Evolutionary conservation across 2,329 filamentous ascomycete species (phyloP).

Genomic region (Gaeumannomyces tritici): DNA sequence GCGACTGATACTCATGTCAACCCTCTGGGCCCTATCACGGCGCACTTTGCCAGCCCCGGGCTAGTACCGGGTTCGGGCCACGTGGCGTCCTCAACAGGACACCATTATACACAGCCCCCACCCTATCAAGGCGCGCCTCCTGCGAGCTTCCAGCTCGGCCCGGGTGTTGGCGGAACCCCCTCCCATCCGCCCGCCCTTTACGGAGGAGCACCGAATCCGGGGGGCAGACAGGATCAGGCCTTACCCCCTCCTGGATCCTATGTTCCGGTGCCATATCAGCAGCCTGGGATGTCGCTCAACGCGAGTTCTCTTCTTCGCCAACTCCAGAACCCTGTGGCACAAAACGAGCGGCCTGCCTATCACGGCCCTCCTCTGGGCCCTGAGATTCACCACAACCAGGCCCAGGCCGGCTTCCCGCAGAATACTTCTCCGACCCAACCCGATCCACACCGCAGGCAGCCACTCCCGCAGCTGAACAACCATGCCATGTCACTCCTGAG

Average conservation of each 20-base stretch:
- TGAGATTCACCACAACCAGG: neutral
- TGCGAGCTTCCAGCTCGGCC: neutral
- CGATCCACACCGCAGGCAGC: slow-evolving; percentile 11
- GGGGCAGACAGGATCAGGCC: neutral
- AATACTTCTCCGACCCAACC: neutral
- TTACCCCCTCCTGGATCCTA: neutral
- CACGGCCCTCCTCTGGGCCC: neutral
- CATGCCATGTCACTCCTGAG: slow-evolving; percentile 28
- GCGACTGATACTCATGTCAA: neutral
- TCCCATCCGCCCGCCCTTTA: slow-evolving; percentile 12
- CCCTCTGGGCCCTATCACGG: neutral
- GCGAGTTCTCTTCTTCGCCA: neutral
- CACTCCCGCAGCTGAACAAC: slow-evolving; percentile 17
- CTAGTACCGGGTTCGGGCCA: too few species aligned
- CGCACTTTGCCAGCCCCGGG: neutral
- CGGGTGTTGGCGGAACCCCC: neutral
- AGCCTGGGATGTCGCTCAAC: neutral
- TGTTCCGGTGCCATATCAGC: neutral
- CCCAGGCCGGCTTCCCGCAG: neutral
- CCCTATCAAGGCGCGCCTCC: neutral
- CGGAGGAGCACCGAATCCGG: neutral
- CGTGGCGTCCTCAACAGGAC: neutral
- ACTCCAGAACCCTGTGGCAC: slow-evolving; percentile 2
- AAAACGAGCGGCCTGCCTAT: slow-evolving; percentile 6
- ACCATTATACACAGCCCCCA: neutral